Base-by-base conservation (phyloP, 2,329 filamentous ascomycete species). In the Aspergillus candidus region DNA sequence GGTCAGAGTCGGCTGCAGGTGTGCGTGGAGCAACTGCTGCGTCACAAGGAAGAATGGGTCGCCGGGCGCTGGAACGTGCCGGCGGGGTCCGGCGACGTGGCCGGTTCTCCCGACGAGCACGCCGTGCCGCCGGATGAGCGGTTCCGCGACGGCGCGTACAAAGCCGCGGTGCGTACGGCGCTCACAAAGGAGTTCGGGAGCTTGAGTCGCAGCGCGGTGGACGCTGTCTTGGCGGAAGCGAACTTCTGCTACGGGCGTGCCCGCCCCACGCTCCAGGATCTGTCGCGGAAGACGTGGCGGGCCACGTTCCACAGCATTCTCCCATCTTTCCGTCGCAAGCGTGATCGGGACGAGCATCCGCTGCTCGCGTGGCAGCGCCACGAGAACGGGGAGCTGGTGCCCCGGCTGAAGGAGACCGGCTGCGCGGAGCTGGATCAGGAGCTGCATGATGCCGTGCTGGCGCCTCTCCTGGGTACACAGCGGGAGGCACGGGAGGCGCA, bases 41-140 rank as follows among this genome's bases (percentile, higher is more conserved):
- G 68, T 33, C 63, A 73, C 49, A 70, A 72, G 47, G 59, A 67
- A 35, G 62, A 70, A 54, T 74, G 71, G 71, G 70, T 73, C 7
- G 67, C 64, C 13, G 72, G 71, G 4, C 59, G 72, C 37, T 70
- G 70, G 68, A 71, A 71, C 49, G 55, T 67, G 15, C 62, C 67
- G 5, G 46, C 58, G n/a, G 50, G 36, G 18, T 43, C 49, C 32
- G 35, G 31, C 10, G 35, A 35, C n/a, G 35, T 31, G 11, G 41
- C 22, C 6, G 32, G 27, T 27, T 42, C 17, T 7, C 22, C 22
- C n/a, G 48, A 53, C 11, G 52, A 48, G 12, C 42, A 49, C 11
- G 41, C 56, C 13, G 60, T 74, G 11, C 60, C 69, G 2, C 45
- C 53, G 0, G 63, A 72, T 34, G 71, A 74, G 51, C 58, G 56